Evolutionary conservation across 129 eudicot species (phyloP), one percentile per base, ranked within the genome.

Genomic region (Arctium minus): DNA sequence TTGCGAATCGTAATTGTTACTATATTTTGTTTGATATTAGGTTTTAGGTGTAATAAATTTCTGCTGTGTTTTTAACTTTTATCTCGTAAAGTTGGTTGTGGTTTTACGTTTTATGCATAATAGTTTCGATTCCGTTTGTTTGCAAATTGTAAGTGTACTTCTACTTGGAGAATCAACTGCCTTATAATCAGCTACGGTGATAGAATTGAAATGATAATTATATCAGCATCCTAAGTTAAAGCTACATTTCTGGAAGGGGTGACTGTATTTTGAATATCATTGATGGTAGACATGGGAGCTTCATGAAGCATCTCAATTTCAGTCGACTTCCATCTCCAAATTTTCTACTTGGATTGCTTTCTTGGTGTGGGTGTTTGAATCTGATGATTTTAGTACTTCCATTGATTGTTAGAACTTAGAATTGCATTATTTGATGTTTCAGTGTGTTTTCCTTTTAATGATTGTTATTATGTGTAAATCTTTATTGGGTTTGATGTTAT

Each of bases 171-270:
- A 56, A 56, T 56, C 27, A 56, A 3, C 22, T 8, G 17, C 8
- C 65, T 56, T 17, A 56, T 56, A 60, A 15, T 56, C 67, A 56
- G 17, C 67, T 56, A 56, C 2, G 29, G 29, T 60, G 68, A 40
- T 40, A n/a, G 1, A 31, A 31, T 79, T 30, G 46, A 40, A 79
- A 44, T 68, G 31, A 39, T 79, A 4, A 17, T 2, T 40, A 7
- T 75, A 44, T 46, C 68, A 60, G 68, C 0, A 46, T 1, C 13
- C 3, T 42, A 50, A 56, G 70, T 76, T 8, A 76, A 76, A 53
- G 17, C 68, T 69, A 7, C 39, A 29, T 31, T 38, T 79, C 18
- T 79, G 82, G 82, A 29, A 39, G 62, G 36, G 82, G 76, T 12
- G 31, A 75, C 17, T 33, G 29, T 6, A 8, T 7, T 30, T 31